Base-by-base conservation (phyloP, 2,329 filamentous ascomycete genomes). In the Cladophialophora carrionii region DNA sequence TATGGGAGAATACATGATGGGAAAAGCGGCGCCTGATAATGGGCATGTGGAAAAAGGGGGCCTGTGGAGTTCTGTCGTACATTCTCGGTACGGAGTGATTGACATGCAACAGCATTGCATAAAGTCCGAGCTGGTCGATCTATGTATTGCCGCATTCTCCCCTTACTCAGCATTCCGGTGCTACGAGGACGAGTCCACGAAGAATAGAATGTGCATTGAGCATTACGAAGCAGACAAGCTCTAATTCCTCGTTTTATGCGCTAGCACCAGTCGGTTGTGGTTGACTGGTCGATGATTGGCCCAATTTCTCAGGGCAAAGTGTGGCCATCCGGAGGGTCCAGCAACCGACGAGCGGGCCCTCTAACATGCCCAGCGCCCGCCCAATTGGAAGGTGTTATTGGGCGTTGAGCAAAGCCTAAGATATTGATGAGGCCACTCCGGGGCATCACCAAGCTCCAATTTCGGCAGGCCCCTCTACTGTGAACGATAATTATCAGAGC, bases 241-340 rank as follows among this genome's bases (percentile, higher is more conserved):
- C 20, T 24, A 24, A 26, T 5, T 22, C 14, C 48, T 20, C 26
- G 48, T 29, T 12, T 2, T 22, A n/a, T 43, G 37, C n/a, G 48
- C 26, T 14, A 26, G 48, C 22, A 52, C 26, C 26, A 8, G 20
- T 14, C 22, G 20, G 48, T 29, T 52, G 48, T 52, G 52, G 24
- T 54, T 54, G 24, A 31, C 24, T 34, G 8, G 24, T 32, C n/a
- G 6, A 34, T 52, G 20, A 60, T 52, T 52, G 57, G 57, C 57
- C 26, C 1, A 7, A 51, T 54, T 12, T 8, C 17, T 10, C 43
- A 60, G 22, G 31, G n/a, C 32, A 43, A 24, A 66, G 67, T 69
- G 64, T 63, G 53, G 64, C 67, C 64, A 69, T 67, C 62, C 67
- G 67, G 67, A 62, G 56, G 32, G 20, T 43, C 26, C 59, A 58